phyloP scores from a whole-genome alignment of 2,329 filamentous ascomycete genomes.

The Xylariales sp. region DNA sequence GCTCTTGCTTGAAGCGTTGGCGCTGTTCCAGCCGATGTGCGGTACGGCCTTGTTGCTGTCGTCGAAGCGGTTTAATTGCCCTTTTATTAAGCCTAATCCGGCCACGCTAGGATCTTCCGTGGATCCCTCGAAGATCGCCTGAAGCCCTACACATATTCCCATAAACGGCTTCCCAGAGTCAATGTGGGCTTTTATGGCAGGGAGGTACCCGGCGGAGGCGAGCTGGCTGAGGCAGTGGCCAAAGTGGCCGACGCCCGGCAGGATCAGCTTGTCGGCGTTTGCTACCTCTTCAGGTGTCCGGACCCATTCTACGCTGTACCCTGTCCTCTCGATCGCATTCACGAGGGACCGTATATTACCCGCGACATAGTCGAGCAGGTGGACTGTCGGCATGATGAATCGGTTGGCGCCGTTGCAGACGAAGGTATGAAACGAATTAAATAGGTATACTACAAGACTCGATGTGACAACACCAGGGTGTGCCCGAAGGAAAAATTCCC shows the following conservation, averaged over 20 bases:
- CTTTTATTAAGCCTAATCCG: constrained; percentile 81
- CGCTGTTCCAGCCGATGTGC: constrained; percentile 98
- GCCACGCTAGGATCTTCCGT: constrained; percentile 77
- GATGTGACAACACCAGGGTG: background rate
- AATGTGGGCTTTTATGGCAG: constrained; percentile 85
- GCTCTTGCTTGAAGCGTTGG: constrained; percentile 67
- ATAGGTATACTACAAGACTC: background rate
- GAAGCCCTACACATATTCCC: constrained; percentile 95
- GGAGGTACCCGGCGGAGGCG: constrained; percentile 81
- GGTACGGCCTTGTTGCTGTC: constrained; percentile 88
- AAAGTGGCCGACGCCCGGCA: constrained; percentile 97
- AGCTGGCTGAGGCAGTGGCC: constrained; percentile 94
- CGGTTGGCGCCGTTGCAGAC: background rate
- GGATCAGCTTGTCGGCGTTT: constrained; percentile 91
- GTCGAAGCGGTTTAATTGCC: constrained; percentile 79
- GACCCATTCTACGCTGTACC: constrained; percentile 94
- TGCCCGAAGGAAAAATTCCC: background rate
- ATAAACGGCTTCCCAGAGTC: constrained; percentile 95
- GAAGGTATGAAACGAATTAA: background rate
- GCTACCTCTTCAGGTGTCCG: constrained; percentile 84
- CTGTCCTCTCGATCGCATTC: constrained; percentile 96
- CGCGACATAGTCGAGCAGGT: constrained; percentile 89
- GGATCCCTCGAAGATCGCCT: constrained; percentile 89
- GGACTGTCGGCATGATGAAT: constrained; percentile 76
- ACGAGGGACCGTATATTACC: constrained; percentile 96